Conservation (phyloP, 2,329 filamentous ascomycete genomes). For the Westerdykella ornata region DNA sequence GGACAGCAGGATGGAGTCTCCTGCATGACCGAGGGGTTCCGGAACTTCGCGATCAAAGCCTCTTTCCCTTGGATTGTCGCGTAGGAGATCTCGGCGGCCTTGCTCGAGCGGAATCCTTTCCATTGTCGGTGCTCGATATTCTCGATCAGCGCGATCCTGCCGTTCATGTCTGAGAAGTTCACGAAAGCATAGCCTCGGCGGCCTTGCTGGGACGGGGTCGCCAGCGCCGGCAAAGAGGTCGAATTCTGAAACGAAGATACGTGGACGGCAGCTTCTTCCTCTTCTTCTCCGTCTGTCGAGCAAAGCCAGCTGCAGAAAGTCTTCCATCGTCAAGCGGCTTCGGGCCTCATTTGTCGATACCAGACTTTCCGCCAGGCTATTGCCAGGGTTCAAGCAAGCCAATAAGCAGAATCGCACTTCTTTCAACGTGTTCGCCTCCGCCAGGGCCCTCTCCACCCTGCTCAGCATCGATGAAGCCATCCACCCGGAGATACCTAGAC, state of each 20-base stretch:
- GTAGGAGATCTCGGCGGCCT: conserved; percentile 85
- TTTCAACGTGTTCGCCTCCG: too few relatives aligned
- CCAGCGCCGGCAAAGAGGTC: too few relatives aligned
- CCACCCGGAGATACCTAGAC: conserved; percentile 22
- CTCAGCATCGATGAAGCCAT: conserved; percentile 10
- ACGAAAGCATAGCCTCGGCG: too few relatives aligned
- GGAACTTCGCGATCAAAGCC: conserved; percentile 87
- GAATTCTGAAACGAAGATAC: too few relatives aligned
- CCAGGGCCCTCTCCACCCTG: conserved; percentile 11
- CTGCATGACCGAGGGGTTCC: conserved; percentile 93
- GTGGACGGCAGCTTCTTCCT: too few relatives aligned
- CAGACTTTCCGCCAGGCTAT: too few relatives aligned
- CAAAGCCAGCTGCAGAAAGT: too few relatives aligned
- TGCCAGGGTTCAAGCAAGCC: too few relatives aligned
- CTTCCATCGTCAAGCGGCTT: too few relatives aligned
- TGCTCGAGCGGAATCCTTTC: conserved; percentile 77
- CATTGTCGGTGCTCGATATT: conserved; percentile 41
- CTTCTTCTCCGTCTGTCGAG: too few relatives aligned
- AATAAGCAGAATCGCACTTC: conserved; percentile 15
- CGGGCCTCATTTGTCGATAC: too few relatives aligned
- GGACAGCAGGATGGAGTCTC: conserved; percentile 76
- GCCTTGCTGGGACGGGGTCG: too few relatives aligned
- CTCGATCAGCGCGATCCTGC: conserved; percentile 27
- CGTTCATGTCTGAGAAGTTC: conserved; percentile 64
- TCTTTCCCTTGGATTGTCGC: conserved; percentile 92